Percentiles rank a stretch among this genome's conserved stretches.
Evolutionary conservation across 73 alveolate species (phyloP).

Genomic region (Tetrahymena malaccensis): DNA sequence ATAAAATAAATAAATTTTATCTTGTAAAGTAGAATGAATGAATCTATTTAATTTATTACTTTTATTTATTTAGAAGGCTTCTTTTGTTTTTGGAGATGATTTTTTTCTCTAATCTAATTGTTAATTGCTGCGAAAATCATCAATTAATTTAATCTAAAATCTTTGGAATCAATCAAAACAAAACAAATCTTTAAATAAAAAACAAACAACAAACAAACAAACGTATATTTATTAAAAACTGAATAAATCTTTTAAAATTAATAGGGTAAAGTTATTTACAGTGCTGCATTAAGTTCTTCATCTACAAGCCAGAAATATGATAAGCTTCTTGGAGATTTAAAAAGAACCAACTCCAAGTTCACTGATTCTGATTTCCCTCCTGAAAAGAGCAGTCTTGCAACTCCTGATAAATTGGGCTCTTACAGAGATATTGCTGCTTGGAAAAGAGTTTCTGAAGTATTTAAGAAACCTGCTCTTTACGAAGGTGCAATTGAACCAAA

Average conservation of each 20-base stretch:
- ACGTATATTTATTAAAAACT: neutral
- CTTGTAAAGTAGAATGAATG: no score
- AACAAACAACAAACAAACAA: neutral
- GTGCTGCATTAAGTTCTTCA: neutral
- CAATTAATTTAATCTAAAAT: no score
- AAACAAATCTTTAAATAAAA: neutral
- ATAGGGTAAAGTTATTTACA: neutral
- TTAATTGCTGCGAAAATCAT: no score
- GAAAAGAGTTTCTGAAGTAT: constrained; percentile 47
- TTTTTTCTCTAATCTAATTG: no score
- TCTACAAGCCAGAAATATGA: neutral
- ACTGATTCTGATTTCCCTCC: constrained; percentile 29
- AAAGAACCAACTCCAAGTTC: neutral
- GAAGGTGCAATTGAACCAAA: constrained; percentile 45
- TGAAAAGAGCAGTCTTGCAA: neutral
- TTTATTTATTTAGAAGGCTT: no score
- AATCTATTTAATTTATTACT: no score
- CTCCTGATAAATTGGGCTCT: neutral
- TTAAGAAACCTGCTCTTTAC: constrained; percentile 20
- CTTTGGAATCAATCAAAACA: no score
- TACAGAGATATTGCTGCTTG: constrained; percentile 17
- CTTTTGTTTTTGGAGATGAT: no score
- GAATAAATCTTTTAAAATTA: neutral
- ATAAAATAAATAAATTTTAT: neutral
- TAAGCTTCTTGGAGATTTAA: neutral